A percentile compares a stretch with the other conserved stretches of the same genome.
Conservation (phyloP, 2,329 filamentous ascomycete species). For the Raffaelea ambrosiae region DNA sequence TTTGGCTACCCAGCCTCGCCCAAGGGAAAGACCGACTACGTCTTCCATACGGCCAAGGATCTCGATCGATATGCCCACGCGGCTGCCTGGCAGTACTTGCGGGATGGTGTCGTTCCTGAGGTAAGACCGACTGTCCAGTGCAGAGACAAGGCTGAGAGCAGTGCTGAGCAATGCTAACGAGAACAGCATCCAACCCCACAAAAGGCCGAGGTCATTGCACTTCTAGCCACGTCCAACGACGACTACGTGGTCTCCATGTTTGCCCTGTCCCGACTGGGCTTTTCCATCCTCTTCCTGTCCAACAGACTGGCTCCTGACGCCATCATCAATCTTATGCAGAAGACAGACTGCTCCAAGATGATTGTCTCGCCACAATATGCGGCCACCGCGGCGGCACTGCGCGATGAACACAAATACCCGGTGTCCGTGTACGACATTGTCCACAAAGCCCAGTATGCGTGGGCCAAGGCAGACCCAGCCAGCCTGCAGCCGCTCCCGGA, state of each 20-base stretch:
- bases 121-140: too few species aligned
- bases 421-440: too few species aligned
- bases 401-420: too few species aligned
- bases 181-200: too few species aligned
- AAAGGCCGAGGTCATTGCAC: slow-evolving; percentile 21
- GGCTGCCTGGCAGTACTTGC: slow-evolving; percentile 2
- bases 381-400: too few species aligned
- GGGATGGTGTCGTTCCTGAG: slow-evolving; percentile 1
- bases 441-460: slow-evolving; percentile 15
- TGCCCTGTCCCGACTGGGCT: slow-evolving; percentile 33
- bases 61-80: slow-evolving; percentile 4
- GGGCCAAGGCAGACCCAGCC: slow-evolving; percentile 16
- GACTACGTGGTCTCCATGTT: slow-evolving; percentile 33
- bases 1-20: slow-evolving; percentile 4
- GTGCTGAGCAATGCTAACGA: too few species aligned
- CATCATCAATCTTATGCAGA: slow-evolving; percentile 28
- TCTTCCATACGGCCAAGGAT: slow-evolving; percentile 3
- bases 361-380: too few species aligned
- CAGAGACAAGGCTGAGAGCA: too few species aligned
- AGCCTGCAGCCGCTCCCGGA: slow-evolving; percentile 12
- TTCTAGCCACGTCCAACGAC: slow-evolving; percentile 31
- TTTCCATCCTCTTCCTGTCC: slow-evolving; percentile 32
- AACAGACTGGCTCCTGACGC: slow-evolving; percentile 30
- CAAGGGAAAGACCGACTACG: slow-evolving; percentile 5
- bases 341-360: slow-evolving; percentile 24